Percentiles rank a stretch among this genome's conserved stretches.
These are phyloP conservation scores for Yarrowia yakushimensis DNA, from an alignment of 805 yeast species.

Conservation along the genomic window DNA sequence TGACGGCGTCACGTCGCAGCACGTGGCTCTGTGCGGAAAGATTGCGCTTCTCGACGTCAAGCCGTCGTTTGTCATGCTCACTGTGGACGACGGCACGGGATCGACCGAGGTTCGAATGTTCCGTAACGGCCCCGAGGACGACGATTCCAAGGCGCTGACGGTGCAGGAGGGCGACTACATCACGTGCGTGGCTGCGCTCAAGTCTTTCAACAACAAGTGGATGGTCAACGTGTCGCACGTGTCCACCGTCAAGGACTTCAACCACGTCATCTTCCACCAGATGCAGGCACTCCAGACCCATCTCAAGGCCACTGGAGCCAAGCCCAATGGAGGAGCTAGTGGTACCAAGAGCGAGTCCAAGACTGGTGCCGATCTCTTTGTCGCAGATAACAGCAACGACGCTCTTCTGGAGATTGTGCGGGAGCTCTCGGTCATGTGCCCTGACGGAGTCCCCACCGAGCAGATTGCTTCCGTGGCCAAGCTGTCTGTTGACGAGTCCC, in stretches of 20 bases:
- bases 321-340: neutral
- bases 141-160: constrained; percentile 34
- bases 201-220: constrained; percentile 50
- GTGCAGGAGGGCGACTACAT: constrained; percentile 48
- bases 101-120: constrained; percentile 53
- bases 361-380: constrained; percentile 9
- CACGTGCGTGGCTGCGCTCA: constrained; percentile 45
- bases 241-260: constrained; percentile 50
- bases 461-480: constrained; percentile 5
- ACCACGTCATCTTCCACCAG: constrained; percentile 59
- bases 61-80: constrained; percentile 46
- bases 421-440: neutral
- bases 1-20: constrained; percentile 51
- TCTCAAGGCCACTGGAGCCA: constrained; percentile 3
- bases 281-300: constrained; percentile 49
- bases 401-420: neutral
- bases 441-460: constrained; percentile 18
- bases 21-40: constrained; percentile 57
- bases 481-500: neutral
- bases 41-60: constrained; percentile 43
- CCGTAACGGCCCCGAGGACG: constrained; percentile 36
- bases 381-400: neutral
- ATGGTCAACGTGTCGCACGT: constrained; percentile 50
- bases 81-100: constrained; percentile 69
- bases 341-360: neutral